phyloP scores from a whole-genome alignment of 179 eudicot genomes.

The Patellifolia procumbens region DNA sequence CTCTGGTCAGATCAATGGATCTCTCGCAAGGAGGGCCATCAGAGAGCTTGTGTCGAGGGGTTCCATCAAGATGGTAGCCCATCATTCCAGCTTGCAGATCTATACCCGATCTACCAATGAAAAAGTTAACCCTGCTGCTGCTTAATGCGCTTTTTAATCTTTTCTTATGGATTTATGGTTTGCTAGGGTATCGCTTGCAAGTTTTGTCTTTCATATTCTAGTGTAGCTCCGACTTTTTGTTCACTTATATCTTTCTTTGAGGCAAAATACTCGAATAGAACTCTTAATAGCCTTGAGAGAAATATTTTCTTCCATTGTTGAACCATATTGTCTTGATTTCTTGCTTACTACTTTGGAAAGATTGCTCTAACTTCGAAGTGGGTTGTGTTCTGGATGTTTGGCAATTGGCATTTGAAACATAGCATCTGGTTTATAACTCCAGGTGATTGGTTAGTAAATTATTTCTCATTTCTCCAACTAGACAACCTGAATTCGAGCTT shows the following conservation, averaged over 20 bases:
- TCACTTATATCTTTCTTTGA: neutral
- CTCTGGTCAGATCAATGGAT: constrained; percentile 50
- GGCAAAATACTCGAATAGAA: constrained; percentile 5
- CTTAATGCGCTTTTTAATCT: constrained; percentile 14
- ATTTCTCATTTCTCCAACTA: no score
- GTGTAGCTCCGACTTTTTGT: neutral
- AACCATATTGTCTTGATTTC: neutral
- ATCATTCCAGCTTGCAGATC: constrained; percentile 50
- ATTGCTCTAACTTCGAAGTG: no score
- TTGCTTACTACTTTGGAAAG: no score
- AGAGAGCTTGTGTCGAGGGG: constrained; percentile 43
- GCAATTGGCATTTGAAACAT: no score
- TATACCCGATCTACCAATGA: constrained; percentile 50
- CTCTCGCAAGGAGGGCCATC: constrained; percentile 55
- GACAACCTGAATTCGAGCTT: no score
- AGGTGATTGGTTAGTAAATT: no score
- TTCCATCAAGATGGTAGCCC: constrained; percentile 47
- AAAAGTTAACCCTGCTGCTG: constrained; percentile 25
- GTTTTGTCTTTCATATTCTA: constrained; percentile 18
- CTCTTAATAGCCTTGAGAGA: neutral
- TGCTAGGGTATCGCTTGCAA: neutral
- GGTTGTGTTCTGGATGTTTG: no score
- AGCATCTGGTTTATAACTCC: no score
- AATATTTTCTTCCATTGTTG: neutral
- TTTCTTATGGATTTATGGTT: neutral